Evolutionary conservation across 495 filamentous ascomycete species (phyloP).

Genomic region (Neurospora sp.): DNA sequence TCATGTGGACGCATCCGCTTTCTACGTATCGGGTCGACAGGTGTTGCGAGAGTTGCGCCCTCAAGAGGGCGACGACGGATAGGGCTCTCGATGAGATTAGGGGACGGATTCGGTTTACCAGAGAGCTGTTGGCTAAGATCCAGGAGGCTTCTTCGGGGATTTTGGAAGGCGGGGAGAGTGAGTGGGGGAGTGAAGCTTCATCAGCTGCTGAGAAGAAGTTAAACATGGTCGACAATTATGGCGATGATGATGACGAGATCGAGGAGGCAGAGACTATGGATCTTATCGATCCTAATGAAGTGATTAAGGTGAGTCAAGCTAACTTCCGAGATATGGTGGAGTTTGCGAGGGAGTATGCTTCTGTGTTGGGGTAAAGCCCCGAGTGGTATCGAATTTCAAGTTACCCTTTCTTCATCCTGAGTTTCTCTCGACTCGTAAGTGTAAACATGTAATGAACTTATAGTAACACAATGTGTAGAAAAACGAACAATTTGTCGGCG

Average conservation of each 20-base stretch:
- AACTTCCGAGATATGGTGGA: background rate
- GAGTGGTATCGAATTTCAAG: background rate
- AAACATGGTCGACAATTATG: background rate
- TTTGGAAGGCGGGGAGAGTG: background rate
- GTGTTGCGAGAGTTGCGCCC: slow-evolving; percentile 10
- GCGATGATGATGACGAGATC: background rate
- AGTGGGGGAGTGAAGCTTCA: background rate
- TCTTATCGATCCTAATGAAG: background rate
- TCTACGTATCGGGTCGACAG: slow-evolving; percentile 5
- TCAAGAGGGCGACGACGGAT: background rate
- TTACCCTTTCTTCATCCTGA: background rate
- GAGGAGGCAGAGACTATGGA: background rate
- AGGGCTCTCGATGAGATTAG: slow-evolving; percentile 1
- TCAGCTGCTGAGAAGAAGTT: background rate
- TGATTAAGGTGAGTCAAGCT: background rate
- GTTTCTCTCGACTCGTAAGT: background rate
- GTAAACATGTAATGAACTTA: background rate
- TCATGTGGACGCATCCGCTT: slow-evolving; percentile 14
- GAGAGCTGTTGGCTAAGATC: slow-evolving; percentile 1
- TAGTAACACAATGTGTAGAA: background rate
- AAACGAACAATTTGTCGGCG: slow-evolving; percentile 7
- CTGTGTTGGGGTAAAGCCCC: background rate
- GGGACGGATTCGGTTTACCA: slow-evolving; percentile 1
- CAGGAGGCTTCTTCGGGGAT: background rate
- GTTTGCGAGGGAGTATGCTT: background rate